Evolutionary conservation across 306 rosid species (phyloP).

Genomic region (Dalbergia cultrata): DNA sequence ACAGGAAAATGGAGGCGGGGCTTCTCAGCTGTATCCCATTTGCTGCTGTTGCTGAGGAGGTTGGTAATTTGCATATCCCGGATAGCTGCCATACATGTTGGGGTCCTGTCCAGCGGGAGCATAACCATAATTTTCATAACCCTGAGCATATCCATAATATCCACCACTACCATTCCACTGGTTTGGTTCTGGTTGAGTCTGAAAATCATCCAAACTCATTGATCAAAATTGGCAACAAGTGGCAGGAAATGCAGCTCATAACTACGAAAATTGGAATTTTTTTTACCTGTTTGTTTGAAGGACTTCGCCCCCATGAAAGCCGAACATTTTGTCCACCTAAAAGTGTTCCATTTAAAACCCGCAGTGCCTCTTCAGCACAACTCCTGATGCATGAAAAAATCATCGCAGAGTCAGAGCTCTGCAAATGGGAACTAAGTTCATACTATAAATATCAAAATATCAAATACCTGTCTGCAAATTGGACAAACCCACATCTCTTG

Average conservation of each 20-base stretch:
- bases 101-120: constrained; percentile 88
- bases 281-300: constrained; percentile 89
- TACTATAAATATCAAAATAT: constrained; percentile 19
- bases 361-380: constrained; percentile 90
- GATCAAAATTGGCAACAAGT: constrained; percentile 17
- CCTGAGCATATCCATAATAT: constrained; percentile 81
- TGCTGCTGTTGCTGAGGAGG: constrained; percentile 85
- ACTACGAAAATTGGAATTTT: constrained; percentile 27
- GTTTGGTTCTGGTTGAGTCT: constrained; percentile 80
- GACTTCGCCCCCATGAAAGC: constrained; percentile 99
- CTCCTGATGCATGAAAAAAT: constrained; percentile 59
- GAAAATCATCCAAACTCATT: constrained; percentile 41
- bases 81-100: constrained; percentile 75
- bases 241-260: not conserved
- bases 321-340: constrained; percentile 91
- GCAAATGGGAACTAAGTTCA: not conserved
- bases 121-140: constrained; percentile 84
- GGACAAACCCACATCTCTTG: constrained; percentile 97
- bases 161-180: constrained; percentile 78
- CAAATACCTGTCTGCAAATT: constrained; percentile 81
- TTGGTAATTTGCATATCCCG: constrained; percentile 81
- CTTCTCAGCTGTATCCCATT: constrained; percentile 70
- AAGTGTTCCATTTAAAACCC: constrained; percentile 68
- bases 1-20: constrained; percentile 28
- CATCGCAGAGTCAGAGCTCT: not conserved